Conservation (phyloP, 139 green algal species). For the Trebouxia sp. region DNA sequence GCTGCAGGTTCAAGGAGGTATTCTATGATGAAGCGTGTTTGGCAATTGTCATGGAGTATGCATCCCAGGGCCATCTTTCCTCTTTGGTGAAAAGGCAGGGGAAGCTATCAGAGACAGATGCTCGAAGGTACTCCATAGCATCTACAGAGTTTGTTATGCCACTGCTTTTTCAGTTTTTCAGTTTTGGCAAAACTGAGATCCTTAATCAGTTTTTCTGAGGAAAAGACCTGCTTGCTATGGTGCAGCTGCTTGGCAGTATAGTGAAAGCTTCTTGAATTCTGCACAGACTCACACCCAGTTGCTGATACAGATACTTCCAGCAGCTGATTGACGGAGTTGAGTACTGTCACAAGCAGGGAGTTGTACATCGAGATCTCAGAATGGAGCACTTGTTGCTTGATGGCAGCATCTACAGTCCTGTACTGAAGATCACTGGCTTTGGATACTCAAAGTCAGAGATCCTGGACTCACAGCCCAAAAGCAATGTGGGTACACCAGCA, state of each 20-base stretch:
- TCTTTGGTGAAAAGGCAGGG: conserved; percentile 32
- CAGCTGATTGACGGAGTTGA: conserved; percentile 34
- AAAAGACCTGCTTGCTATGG: neutral
- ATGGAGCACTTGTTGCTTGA: conserved; percentile 63
- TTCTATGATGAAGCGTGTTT: conserved; percentile 25
- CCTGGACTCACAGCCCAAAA: conserved; percentile 32
- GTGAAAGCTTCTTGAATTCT: neutral
- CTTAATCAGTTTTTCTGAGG: too few species aligned
- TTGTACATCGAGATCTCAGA: conserved; percentile 61
- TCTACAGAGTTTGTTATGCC: neutral
- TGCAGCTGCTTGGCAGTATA: too few species aligned
- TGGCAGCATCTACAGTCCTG: conserved; percentile 21
- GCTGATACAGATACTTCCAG: conserved; percentile 19
- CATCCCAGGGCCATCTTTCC: conserved; percentile 58
- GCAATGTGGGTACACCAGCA: conserved; percentile 25
- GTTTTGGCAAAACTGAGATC: too few species aligned
- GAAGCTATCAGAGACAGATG: conserved; percentile 58
- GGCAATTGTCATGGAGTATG: conserved; percentile 76
- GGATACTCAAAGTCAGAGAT: conserved; percentile 29
- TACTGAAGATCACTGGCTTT: conserved; percentile 42
- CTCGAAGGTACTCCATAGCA: neutral
- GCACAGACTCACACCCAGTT: neutral
- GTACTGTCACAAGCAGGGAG: conserved; percentile 34
- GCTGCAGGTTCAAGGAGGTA: conserved; percentile 52
- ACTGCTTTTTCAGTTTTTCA: neutral